A percentile compares a stretch with the other conserved stretches of the same genome.
Evolutionary conservation across 2,329 filamentous ascomycete genomes (phyloP).

Genomic region (Claviceps quebecensis): DNA sequence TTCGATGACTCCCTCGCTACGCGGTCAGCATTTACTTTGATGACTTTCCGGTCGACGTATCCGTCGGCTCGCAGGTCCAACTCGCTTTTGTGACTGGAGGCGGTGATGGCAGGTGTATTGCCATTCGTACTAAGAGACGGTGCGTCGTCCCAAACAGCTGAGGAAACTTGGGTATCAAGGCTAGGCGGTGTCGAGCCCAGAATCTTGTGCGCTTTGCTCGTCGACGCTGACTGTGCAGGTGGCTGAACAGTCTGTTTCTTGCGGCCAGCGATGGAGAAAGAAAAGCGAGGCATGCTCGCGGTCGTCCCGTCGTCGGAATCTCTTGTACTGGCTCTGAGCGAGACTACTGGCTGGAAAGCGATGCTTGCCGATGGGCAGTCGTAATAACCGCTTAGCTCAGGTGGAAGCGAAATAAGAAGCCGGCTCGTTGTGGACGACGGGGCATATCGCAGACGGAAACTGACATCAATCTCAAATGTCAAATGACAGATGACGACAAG

Average conservation of each 20-base stretch:
- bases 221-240: conserved; percentile 20
- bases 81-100: conserved; percentile 15
- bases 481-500: background rate
- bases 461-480: background rate
- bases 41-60: conserved; percentile 12
- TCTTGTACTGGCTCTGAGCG: background rate
- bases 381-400: background rate
- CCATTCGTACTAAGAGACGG: conserved; percentile 32
- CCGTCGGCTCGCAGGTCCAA: conserved; percentile 2
- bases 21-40: conserved; percentile 8
- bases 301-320: background rate
- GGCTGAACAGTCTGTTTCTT: conserved; percentile 24
- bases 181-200: conserved; percentile 32
- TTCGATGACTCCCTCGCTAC: conserved; percentile 34
- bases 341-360: background rate
- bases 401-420: background rate
- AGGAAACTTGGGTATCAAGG: conserved; percentile 22
- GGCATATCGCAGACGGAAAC: background rate
- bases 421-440: background rate
- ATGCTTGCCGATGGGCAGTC: background rate
- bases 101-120: conserved; percentile 27
- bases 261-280: conserved; percentile 33
- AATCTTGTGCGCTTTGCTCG: conserved; percentile 38
- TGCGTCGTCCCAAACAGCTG: conserved; percentile 26
- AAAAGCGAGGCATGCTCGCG: conserved; percentile 29